Evolutionary conservation across 495 filamentous ascomycete species (phyloP).

Genomic region (Neurospora sp.): DNA sequence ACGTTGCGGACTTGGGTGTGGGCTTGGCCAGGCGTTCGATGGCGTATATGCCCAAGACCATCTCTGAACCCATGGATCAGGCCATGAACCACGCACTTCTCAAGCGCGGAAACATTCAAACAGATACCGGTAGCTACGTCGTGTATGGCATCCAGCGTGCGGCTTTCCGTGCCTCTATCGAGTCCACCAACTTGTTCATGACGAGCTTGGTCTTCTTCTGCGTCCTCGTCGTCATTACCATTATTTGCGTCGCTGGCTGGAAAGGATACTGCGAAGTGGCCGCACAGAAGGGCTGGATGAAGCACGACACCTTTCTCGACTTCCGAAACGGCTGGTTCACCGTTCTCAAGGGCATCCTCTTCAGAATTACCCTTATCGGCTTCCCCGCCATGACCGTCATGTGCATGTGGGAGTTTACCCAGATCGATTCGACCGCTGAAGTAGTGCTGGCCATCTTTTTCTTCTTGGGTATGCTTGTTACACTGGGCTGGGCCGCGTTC

Average conservation of each 20-base stretch:
- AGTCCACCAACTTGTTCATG: conserved; percentile 89
- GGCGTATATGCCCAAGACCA: conserved; percentile 40
- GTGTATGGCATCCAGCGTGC: conserved; percentile 89
- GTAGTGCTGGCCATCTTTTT: conserved; percentile 85
- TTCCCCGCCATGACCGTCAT: conserved; percentile 90
- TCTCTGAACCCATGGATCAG: conserved; percentile 25
- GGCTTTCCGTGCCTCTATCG: conserved; percentile 76
- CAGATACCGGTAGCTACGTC: conserved; percentile 45
- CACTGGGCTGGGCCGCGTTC: conserved; percentile 75
- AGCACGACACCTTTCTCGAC: conserved; percentile 81
- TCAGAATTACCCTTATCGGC: conserved; percentile 85
- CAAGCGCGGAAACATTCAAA: conserved; percentile 39
- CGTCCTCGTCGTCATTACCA: conserved; percentile 57
- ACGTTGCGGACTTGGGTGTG: conserved; percentile 20
- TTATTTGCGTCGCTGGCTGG: conserved; percentile 65
- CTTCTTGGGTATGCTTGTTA: conserved; percentile 71
- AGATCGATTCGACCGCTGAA: conserved; percentile 75
- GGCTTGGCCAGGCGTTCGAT: conserved; percentile 38
- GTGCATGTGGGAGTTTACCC: conserved; percentile 91
- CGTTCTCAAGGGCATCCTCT: conserved; percentile 63
- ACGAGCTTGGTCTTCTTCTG: conserved; percentile 87
- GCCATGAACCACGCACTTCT: conserved; percentile 23
- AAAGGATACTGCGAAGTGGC: conserved; percentile 70
- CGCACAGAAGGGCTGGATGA: conserved; percentile 68
- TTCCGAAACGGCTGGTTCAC: conserved; percentile 80